A percentile compares a stretch with the other conserved stretches of the same genome.
These are phyloP conservation scores for Beta corolliflora DNA, from an alignment of 179 eudicot genomes.

Conservation along the genomic window DNA sequence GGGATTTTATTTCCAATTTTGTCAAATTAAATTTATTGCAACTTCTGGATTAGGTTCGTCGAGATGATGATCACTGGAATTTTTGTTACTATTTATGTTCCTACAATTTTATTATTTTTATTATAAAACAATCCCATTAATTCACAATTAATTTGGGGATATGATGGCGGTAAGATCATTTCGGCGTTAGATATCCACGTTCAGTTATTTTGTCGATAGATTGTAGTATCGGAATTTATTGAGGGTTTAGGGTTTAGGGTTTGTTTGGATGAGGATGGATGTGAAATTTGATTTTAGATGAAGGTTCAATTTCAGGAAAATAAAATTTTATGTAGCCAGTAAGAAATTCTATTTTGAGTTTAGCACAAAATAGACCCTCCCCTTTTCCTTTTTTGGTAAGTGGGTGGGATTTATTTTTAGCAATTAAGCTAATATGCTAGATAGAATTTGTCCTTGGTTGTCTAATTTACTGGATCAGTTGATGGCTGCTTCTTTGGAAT, in stretches of 20 bases:
- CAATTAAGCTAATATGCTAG: not conserved
- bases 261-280: not conserved
- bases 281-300: not conserved
- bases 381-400: not conserved
- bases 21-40: not conserved
- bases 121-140: not conserved
- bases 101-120: too few species aligned
- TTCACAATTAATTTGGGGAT: conserved; percentile 14
- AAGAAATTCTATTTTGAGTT: not conserved
- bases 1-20: not conserved
- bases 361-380: not conserved
- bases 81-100: not conserved
- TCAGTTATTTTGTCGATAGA: not conserved
- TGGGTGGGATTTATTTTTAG: not conserved
- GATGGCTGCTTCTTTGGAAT: too few species aligned
- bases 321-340: not conserved
- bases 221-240: not conserved
- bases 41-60: too few species aligned
- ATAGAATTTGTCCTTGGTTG: not conserved
- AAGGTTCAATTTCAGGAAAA: not conserved
- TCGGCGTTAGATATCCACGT: not conserved
- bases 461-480: not conserved
- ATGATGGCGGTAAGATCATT: not conserved
- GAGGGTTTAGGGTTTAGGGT: not conserved
- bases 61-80: not conserved